A percentile compares a stretch with the other conserved stretches of the same genome.
These are phyloP conservation scores for Kodamaea neixiangensis DNA, from an alignment of 805 yeast species.

Conservation along the genomic window DNA sequence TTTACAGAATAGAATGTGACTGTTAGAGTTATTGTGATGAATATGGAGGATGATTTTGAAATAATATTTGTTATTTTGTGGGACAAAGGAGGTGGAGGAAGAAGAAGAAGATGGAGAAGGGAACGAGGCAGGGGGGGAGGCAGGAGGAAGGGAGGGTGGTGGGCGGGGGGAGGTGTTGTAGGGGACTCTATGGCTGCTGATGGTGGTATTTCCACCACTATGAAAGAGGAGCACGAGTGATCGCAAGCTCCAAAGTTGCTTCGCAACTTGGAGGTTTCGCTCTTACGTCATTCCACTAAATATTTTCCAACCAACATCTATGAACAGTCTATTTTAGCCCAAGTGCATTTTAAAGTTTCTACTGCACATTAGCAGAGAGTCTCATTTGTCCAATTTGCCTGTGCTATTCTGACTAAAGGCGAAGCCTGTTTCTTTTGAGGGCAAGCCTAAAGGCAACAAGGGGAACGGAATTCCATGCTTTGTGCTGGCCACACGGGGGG, in stretches of 20 bases:
- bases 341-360: background rate
- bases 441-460: no score
- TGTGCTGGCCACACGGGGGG: background rate
- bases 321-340: background rate
- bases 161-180: no score
- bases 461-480: background rate
- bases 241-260: no score
- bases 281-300: background rate
- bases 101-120: no score
- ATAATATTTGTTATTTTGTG: background rate
- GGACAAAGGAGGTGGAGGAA: background rate
- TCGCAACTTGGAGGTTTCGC: no score
- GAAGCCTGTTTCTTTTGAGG: background rate
- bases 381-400: background rate
- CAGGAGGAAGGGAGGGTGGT: no score
- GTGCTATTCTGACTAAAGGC: background rate
- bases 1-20: slow-evolving; percentile 1
- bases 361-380: background rate
- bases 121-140: no score
- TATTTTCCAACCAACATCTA: background rate
- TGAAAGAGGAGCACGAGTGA: no score
- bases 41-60: background rate
- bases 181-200: no score
- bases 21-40: background rate
- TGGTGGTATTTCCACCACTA: no score